These are phyloP conservation scores for Didymella pomorum DNA, from an alignment of 2,329 filamentous ascomycete genomes.

Conservation along the genomic window DNA sequence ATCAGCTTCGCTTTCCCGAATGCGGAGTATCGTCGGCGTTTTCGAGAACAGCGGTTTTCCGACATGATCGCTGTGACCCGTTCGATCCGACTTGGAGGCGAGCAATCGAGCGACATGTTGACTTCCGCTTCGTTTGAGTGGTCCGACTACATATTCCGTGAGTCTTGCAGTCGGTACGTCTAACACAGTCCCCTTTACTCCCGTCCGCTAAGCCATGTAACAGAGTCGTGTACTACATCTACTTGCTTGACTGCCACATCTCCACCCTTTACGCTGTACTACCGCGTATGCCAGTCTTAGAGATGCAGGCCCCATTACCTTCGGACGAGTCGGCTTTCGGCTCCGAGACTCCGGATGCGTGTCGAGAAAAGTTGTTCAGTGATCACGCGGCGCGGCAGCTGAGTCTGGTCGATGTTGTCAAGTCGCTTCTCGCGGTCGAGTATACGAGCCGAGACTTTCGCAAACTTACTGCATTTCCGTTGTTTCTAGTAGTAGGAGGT, in stretches of 20 bases:
- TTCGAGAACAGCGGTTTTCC: conserved; percentile 1
- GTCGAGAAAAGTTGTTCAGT: neutral
- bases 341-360: neutral
- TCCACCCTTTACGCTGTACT: neutral
- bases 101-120: neutral
- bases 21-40: neutral
- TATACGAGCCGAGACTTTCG: neutral
- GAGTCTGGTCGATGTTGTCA: neutral
- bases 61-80: conserved; percentile 1
- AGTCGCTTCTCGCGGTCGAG: neutral
- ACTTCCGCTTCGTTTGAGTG: neutral
- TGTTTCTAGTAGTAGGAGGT: conserved; percentile 5
- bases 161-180: conserved; percentile 7
- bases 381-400: neutral
- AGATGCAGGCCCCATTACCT: conserved; percentile 9
- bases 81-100: neutral
- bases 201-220: neutral
- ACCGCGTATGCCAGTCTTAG: conserved; percentile 2
- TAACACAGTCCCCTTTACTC: neutral
- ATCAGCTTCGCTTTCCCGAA: conserved; percentile 8
- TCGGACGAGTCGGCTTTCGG: conserved; percentile 1
- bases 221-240: conserved; percentile 5
- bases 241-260: conserved; percentile 11
- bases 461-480: neutral
- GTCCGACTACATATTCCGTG: neutral